Evolutionary conservation across 2,329 filamentous ascomycete genomes (phyloP), one percentile per base, ranked within the genome.

Genomic region (Fusarium equiseti): DNA sequence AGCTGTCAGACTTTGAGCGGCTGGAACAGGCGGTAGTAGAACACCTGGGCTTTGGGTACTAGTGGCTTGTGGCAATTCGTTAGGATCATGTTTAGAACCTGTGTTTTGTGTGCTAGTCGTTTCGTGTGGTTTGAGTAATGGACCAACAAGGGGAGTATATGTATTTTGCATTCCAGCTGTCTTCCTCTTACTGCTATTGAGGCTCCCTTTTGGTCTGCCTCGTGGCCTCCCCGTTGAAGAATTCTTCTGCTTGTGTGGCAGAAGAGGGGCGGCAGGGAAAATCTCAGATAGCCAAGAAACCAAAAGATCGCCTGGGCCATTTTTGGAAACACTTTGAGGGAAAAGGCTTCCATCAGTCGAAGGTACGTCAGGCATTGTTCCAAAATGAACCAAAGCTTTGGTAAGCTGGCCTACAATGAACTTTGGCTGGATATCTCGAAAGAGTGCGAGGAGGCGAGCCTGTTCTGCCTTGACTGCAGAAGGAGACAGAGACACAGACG

Each of bases 201-300:
- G 80, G 77, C 86, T 89, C 5, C 87, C 87, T 69, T 88, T 89
- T 10, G 87, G 87, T 20, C 87, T 81, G 18, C 87, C 87, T 66
- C 87, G 82, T 9, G 86, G 81, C 72, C 84, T 87, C 31, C 59
- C 62, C 24, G 60, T 63, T 42, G 58, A 40, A 13, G 46, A 22
- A 24, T 54, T 62, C 31, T 35, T 49, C 46, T 54, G 32, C 38
- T 63, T 38, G 20, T 40, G 20, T 15, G 42, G 43, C 29, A 62
- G 38, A 24, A 38, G 32, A 15, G 76, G 60, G 78, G 77, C 59
- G 38, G 79, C 81, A 20, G 88, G 88, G 65, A 91, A 91, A 57
- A 91, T 89, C 73, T 91, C 89, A 15, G 87, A 81, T 46, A 90
- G 79, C 88, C 89, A 91, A 22, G 87, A 85, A 31, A 91, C 83